Percentiles rank a stretch among this genome's conserved stretches.
These are phyloP conservation scores for Globisporangium apiculatum DNA, from an alignment of 352 stramenopile species.

Conservation along the genomic window DNA sequence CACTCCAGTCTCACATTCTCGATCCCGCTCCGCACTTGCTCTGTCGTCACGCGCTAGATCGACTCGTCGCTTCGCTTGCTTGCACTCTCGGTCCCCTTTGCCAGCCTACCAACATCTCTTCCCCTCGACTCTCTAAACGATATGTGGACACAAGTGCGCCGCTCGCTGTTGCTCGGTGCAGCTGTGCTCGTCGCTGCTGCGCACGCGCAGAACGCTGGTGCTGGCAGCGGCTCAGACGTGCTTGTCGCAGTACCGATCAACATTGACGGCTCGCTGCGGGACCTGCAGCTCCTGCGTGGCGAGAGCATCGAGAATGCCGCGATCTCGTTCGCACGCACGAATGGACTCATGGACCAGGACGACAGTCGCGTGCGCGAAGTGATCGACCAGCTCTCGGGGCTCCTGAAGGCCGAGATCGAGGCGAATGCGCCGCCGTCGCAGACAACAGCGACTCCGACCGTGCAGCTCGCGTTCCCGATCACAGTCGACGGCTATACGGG, in stretches of 20 bases:
- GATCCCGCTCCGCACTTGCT: too few species aligned
- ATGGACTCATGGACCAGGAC: constrained; percentile 51
- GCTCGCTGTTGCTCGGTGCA: constrained; percentile 19
- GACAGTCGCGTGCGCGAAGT: constrained; percentile 40
- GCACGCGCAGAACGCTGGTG: constrained; percentile 22
- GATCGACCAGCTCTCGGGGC: constrained; percentile 53
- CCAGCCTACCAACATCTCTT: not conserved
- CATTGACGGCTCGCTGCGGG: constrained; percentile 46
- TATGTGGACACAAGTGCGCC: constrained; percentile 14
- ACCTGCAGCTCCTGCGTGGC: constrained; percentile 62
- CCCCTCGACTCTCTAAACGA: not conserved
- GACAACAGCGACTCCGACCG: constrained; percentile 15
- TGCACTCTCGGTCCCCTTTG: too few species aligned
- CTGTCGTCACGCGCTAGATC: not conserved
- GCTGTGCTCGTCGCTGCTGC: constrained; percentile 11
- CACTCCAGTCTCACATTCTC: not conserved
- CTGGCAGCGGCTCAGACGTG: constrained; percentile 27
- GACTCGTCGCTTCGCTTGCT: not conserved
- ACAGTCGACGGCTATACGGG: constrained; percentile 40
- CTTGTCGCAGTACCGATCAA: constrained; percentile 60
- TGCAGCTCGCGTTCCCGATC: constrained; percentile 56
- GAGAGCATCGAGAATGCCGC: constrained; percentile 63
- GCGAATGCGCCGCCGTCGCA: constrained; percentile 9
- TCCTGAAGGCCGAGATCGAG: constrained; percentile 58
- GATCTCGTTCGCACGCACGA: constrained; percentile 47